phyloP scores from a whole-genome alignment of 495 filamentous ascomycete species.

The Podospora bellae-mahoneyi region DNA sequence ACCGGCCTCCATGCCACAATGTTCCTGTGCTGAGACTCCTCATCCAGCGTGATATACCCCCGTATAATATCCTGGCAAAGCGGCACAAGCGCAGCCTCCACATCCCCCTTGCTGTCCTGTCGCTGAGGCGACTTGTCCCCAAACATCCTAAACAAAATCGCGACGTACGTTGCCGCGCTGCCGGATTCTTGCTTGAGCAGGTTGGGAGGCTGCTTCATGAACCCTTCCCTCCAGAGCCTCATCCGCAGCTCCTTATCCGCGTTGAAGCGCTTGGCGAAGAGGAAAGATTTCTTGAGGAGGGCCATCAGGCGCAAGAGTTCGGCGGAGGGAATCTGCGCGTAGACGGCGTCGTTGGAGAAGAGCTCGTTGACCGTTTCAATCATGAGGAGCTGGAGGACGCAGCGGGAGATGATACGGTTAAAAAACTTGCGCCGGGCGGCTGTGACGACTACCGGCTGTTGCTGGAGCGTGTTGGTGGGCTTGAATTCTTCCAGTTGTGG shows the following conservation, averaged over 20 bases:
- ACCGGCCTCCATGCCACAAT: conserved; percentile 95
- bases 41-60: conserved; percentile 77
- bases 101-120: conserved; percentile 69
- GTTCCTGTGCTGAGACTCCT: conserved; percentile 92
- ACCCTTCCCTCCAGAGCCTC: conserved; percentile 92
- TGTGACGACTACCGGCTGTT: conserved; percentile 87
- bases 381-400: conserved; percentile 95
- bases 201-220: conserved; percentile 99
- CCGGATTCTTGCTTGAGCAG: conserved; percentile 97
- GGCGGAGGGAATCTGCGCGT: conserved; percentile 81
- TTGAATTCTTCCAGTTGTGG: conserved; percentile 83
- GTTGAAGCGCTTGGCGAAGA: conserved; percentile 96
- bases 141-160: conserved; percentile 95
- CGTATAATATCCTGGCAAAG: conserved; percentile 90
- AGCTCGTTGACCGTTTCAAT: conserved; percentile 98
- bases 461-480: conserved; percentile 66
- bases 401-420: conserved; percentile 99
- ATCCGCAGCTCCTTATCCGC: conserved; percentile 93
- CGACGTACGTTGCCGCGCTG: conserved; percentile 87
- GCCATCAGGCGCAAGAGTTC: conserved; percentile 91
- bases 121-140: conserved; percentile 82
- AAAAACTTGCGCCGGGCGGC: conserved; percentile 93
- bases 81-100: conserved; percentile 87
- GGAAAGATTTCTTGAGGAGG: conserved; percentile 87
- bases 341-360: conserved; percentile 95